These are phyloP conservation scores for Raffaelea arxii DNA, from an alignment of 2,329 filamentous ascomycete species.

Conservation along the genomic window DNA sequence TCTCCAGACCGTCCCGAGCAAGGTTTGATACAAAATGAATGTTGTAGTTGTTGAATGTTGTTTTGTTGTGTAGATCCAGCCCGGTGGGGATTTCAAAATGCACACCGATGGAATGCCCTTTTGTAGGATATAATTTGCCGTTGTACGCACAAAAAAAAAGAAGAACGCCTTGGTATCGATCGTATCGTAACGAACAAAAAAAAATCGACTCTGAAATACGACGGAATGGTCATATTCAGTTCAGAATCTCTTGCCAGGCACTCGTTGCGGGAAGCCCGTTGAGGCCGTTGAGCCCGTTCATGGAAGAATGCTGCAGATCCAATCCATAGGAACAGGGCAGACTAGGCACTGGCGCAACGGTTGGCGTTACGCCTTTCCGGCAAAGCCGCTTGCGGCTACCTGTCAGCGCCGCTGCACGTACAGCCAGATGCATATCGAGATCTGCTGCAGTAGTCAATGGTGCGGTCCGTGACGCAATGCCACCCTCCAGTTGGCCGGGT, in stretches of 20 bases:
- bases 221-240: conserved; percentile 31
- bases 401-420: conserved; percentile 26
- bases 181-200: background rate
- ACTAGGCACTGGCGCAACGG: conserved; percentile 3
- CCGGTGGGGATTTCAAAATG: background rate
- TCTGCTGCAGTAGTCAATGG: conserved; percentile 12
- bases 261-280: conserved; percentile 46
- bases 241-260: conserved; percentile 58
- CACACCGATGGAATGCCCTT: background rate
- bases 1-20: background rate
- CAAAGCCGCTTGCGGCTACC: conserved; percentile 55
- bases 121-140: background rate
- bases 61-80: too few species aligned
- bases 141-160: conserved; percentile 5
- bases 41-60: background rate
- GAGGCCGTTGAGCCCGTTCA: too few species aligned
- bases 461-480: conserved; percentile 24
- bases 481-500: conserved; percentile 14
- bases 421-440: conserved; percentile 3
- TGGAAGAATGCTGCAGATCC: conserved; percentile 36
- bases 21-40: background rate
- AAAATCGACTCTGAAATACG: too few species aligned
- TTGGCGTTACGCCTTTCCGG: conserved; percentile 26
- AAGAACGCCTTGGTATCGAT: conserved; percentile 3
- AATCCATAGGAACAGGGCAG: conserved; percentile 13